Base-by-base conservation (phyloP, 2,329 filamentous ascomycete species). In the Tolypocladium endophyticum region DNA sequence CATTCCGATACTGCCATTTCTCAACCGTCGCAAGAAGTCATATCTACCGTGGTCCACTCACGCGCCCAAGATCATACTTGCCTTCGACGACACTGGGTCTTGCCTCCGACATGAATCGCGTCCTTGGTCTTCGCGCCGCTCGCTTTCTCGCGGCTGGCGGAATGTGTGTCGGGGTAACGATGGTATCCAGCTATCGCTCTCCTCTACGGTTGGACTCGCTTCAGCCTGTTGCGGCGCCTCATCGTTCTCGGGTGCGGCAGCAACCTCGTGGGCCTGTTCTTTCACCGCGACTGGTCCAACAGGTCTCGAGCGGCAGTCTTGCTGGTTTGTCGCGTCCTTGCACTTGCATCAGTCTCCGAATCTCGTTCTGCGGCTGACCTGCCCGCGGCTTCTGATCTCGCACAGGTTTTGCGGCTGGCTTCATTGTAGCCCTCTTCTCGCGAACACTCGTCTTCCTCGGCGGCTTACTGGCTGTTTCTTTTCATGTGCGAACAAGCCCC, bases 351-450 rank as follows among this genome's bases (percentile, higher is more conserved):
- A 54, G 57, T 43, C 56, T n/a, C 38, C 3, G 16, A 5, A 6
- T 18, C 20, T 14, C 11, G 11, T 23, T 35, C n/a, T 9, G 30
- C 30, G 30, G 11, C 50, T 53, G 30, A 53, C 50, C 12, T 53
- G 20, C 30, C 30, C 30, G 30, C 7, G 14, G 11, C 50, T 53
- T 12, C 18, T 28, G 28, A n/a, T 23, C 20, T 18, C 3, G 20
- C 35, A 4, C 58, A 87, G 86, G 87, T 23, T 82, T 89, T 59
- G 66, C 81, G n/a, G 73, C 80, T 3, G 88, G 88, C 1, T 66
- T 92, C 38, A 74, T 87, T 0, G 79, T 92, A 33, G 85, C 85
- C 61, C 76, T 87, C 20, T 90, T 92, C 71, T 90, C 87, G 11
- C 84, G 84, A 68, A 84, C 87, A 1, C 74, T 92, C 55, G 86